Base-by-base conservation (phyloP, 2,329 filamentous ascomycete species). In the Ophiosphaerella korrae region DNA sequence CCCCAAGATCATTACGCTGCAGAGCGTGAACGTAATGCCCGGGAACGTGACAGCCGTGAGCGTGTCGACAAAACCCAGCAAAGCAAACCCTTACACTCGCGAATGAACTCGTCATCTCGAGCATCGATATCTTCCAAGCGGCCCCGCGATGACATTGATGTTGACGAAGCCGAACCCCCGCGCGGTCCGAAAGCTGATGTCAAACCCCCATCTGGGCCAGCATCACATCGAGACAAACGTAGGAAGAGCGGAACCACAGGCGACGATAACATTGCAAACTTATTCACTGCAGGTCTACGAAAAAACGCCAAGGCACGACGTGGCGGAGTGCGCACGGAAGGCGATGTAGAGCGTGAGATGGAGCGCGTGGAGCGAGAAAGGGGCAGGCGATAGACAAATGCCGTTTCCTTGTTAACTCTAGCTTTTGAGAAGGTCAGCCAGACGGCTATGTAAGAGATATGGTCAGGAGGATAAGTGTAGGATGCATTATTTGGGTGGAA, bases 1-100 rank as follows among this genome's bases (percentile, higher is more conserved):
- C 40, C 57, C 11, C 63, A 66, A 48, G 85, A 88, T 57, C 80
- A 84, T n/a, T 87, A 89, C 70, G 87, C 87, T 1, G 77, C 86
- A 0, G 88, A 90, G 71, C 84, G 88, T 18, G 87, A 89, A 66
- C 63, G 57, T 16, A 70, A 73, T n/a, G 64, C 64, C 12, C 59
- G 67, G 1, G 68, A 70, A 45, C 62, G 69, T 14, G 64, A 68
- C 13, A 60, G 60, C 24, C 54, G 63, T 7, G 68, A 68, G 18
- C 66, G 68, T 21, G 60, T 60, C 12, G 60, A 67, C 29, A 61
- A 64, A 38, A 53, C 50, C 5, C 40, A 58, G 2, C 58, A 52
- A 0, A 40, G 36, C 31, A 61, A 64, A 26, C 49, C 57, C 18
- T 21, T 66, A 7, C 57, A 63, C 40, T 59, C 62, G 2, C 63